phyloP scores from a whole-genome alignment of 1,139 yeast genomes.

The Candida freyschussii region DNA sequence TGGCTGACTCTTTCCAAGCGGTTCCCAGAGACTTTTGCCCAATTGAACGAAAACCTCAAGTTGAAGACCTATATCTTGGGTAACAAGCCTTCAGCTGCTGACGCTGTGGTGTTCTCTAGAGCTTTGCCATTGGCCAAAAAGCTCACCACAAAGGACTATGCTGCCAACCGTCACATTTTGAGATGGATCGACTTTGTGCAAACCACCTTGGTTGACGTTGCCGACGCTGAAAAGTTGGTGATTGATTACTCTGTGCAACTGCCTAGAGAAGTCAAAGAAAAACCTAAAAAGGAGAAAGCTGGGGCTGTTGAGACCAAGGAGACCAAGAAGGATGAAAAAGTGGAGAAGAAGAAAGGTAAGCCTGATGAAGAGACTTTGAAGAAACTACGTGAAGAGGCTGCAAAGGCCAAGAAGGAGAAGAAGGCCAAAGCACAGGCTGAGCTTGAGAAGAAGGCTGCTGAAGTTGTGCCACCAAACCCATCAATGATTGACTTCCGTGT shows the following conservation, averaged over 20 bases:
- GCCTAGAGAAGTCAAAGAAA: conserved; percentile 64
- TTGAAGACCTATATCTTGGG: conserved; percentile 68
- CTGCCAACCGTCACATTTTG: conserved; percentile 73
- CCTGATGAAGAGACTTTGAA: conserved; percentile 63
- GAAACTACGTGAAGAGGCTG: conserved; percentile 61
- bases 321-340: conserved; percentile 31
- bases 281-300: conserved; percentile 46
- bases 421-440: conserved; percentile 61
- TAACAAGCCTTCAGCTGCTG: conserved; percentile 59
- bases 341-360: conserved; percentile 29
- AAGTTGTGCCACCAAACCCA: conserved; percentile 64
- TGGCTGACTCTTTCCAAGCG: conserved; percentile 68
- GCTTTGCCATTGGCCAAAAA: conserved; percentile 55
- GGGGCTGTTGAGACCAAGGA: conserved; percentile 24
- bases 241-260: conserved; percentile 58
- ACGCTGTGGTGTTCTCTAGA: conserved; percentile 61
- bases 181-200: conserved; percentile 93
- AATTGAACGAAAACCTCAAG: conserved; percentile 68
- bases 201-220: conserved; percentile 50
- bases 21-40: conserved; percentile 52
- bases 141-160: conserved; percentile 43
- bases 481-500: conserved; percentile 88
- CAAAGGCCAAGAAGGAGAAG: conserved; percentile 70
- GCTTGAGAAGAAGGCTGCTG: conserved; percentile 45
- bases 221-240: conserved; percentile 47